These are phyloP conservation scores for Chaetomium olivaceum DNA, from an alignment of 2,329 filamentous ascomycete genomes.

Conservation along the genomic window DNA sequence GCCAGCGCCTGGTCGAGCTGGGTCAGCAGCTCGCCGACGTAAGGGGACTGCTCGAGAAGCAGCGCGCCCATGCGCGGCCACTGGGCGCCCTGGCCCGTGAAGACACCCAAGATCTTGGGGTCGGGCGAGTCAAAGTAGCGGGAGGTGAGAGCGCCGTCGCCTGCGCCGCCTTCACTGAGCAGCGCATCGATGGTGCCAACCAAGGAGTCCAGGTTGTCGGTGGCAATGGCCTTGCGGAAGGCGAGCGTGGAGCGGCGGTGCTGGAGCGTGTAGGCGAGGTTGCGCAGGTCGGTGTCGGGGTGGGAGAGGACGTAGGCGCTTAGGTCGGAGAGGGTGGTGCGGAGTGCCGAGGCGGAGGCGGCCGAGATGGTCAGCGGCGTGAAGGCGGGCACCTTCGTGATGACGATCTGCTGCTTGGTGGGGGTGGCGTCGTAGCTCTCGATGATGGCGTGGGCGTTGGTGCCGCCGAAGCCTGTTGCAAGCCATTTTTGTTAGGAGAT, in stretches of 20 bases:
- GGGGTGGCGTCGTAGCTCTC: conserved; percentile 8
- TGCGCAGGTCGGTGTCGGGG: not conserved
- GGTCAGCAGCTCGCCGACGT: not conserved
- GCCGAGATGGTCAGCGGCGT: conserved; percentile 17
- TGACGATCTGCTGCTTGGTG: not conserved
- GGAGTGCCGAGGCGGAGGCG: conserved; percentile 11
- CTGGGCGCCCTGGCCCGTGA: conserved; percentile 39
- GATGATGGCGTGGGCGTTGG: conserved; percentile 35
- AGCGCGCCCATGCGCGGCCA: conserved; percentile 37
- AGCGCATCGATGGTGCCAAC: not conserved
- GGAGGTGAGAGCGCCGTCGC: not conserved
- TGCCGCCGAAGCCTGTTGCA: conserved; percentile 33
- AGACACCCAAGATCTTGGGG: conserved; percentile 30
- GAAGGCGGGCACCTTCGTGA: not conserved
- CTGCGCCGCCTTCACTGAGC: not conserved
- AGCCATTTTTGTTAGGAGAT: not conserved
- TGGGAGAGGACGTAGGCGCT: conserved; percentile 1
- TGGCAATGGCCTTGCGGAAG: not conserved
- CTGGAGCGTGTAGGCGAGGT: conserved; percentile 9
- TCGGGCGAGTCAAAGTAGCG: not conserved
- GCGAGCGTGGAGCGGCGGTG: not conserved
- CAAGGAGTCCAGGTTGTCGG: not conserved
- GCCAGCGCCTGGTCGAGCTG: conserved; percentile 10
- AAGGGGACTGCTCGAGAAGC: conserved; percentile 23
- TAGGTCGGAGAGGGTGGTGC: not conserved